Conservation (phyloP, 345 rosid species). For the Aquilaria sinensis region DNA sequence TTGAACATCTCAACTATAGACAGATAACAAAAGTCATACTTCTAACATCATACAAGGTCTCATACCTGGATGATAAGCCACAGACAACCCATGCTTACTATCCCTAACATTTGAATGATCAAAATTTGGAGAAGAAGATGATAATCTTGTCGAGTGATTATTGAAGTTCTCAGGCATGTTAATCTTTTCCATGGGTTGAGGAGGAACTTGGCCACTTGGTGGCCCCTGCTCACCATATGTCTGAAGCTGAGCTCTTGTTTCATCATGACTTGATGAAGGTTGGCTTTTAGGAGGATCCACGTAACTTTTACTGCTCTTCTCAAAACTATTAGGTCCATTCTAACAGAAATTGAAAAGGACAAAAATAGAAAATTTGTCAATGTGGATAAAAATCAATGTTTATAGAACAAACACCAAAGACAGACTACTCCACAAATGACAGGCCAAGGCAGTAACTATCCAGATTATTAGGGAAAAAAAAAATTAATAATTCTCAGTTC, state of each 20-base stretch:
- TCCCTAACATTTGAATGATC: conserved; percentile 19
- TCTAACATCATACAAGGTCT: conserved; percentile 34
- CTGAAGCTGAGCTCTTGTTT: not conserved
- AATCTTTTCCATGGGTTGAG: conserved; percentile 24
- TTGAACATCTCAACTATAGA: conserved; percentile 4
- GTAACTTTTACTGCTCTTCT: conserved; percentile 21
- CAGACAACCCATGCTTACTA: conserved; percentile 14
- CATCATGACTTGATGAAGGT: conserved; percentile 12
- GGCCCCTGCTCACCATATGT: conserved; percentile 1
- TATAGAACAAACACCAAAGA: not conserved
- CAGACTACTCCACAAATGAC: not conserved
- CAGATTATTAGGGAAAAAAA: too few relatives aligned
- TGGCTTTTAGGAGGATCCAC: conserved; percentile 31
- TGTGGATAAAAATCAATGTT: conserved; percentile 10
- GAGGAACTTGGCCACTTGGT: conserved; percentile 23
- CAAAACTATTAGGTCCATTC: conserved; percentile 58
- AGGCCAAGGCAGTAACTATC: too few relatives aligned
- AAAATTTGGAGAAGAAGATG: conserved; percentile 27
- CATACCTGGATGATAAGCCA: conserved; percentile 22
- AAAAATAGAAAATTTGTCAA: not conserved
- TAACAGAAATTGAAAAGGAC: conserved; percentile 26
- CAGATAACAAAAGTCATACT: conserved; percentile 1
- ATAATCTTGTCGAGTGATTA: conserved; percentile 25
- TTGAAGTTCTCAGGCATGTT: conserved; percentile 22
- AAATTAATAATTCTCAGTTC: not conserved